Percentiles rank a stretch among this genome's conserved stretches.
phyloP scores from a whole-genome alignment of 2,329 filamentous ascomycete species.

The Fusarium nygamai region DNA sequence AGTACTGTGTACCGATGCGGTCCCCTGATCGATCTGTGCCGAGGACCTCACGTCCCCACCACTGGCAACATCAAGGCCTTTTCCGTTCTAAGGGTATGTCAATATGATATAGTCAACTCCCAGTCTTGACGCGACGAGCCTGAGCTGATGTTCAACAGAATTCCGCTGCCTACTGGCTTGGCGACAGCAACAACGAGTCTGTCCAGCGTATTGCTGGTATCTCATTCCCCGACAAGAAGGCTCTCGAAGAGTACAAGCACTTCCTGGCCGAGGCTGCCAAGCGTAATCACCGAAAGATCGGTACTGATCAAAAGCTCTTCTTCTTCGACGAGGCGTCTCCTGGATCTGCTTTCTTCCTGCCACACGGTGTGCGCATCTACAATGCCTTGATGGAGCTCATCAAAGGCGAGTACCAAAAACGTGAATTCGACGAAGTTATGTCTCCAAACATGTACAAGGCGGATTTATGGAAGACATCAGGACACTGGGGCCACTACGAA shows the following conservation, averaged over 20 bases:
- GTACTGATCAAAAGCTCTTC: slow-evolving; percentile 95
- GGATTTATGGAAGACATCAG: slow-evolving; percentile 91
- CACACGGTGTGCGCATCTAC: slow-evolving; percentile 92
- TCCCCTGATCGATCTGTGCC: slow-evolving; percentile 92
- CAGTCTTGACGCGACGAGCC: not conserved
- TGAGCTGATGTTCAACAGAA: slow-evolving; percentile 63
- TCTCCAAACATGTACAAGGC: slow-evolving; percentile 96
- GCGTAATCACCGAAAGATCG: slow-evolving; percentile 93
- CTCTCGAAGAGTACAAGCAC: slow-evolving; percentile 90
- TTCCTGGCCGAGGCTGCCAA: slow-evolving; percentile 98
- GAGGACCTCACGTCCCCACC: slow-evolving; percentile 91
- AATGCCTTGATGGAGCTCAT: slow-evolving; percentile 87
- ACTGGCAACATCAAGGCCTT: slow-evolving; percentile 95
- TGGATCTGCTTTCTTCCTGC: slow-evolving; percentile 90
- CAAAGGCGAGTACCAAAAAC: slow-evolving; percentile 88
- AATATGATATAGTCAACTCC: not conserved
- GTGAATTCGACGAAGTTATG: slow-evolving; percentile 94
- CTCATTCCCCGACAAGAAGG: slow-evolving; percentile 95
- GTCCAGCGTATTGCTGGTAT: slow-evolving; percentile 97
- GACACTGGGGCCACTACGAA: slow-evolving; percentile 86
- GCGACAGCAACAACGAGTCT: slow-evolving; percentile 92
- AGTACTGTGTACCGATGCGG: slow-evolving; percentile 96
- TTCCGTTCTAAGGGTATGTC: slow-evolving; percentile 81
- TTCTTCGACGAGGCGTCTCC: slow-evolving; percentile 97
- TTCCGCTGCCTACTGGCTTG: slow-evolving; percentile 85